Percentiles rank a stretch among this genome's conserved stretches.
Evolutionary conservation across 2,329 filamentous ascomycete genomes (phyloP).

Genomic region (Esteya vermicola): DNA sequence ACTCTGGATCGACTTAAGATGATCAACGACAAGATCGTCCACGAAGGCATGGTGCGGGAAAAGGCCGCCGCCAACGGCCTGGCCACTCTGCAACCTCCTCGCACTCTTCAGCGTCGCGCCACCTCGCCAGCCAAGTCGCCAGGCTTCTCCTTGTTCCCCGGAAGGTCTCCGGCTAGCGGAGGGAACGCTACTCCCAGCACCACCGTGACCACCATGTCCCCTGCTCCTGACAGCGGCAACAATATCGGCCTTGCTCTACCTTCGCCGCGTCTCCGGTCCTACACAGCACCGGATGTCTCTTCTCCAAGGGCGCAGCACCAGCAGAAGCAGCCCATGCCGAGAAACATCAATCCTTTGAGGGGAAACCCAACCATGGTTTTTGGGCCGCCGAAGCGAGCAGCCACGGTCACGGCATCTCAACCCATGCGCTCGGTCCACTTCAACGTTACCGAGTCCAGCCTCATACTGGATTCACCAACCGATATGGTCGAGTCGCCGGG

Average conservation of each 20-base stretch:
- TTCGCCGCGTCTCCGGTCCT: conserved; percentile 32
- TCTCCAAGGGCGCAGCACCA: conserved; percentile 16
- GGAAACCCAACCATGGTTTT: conserved; percentile 8
- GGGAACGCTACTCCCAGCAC: not conserved
- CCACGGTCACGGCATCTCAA: not conserved
- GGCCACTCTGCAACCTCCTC: not conserved
- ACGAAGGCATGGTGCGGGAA: conserved; percentile 17
- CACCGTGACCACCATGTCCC: no score
- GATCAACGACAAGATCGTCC: conserved; percentile 28
- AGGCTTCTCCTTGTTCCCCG: conserved; percentile 29
- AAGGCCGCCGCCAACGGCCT: not conserved
- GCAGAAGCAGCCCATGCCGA: conserved; percentile 24
- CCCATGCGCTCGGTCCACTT: conserved; percentile 14
- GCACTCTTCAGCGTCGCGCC: conserved; percentile 22
- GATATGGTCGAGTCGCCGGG: conserved; percentile 10
- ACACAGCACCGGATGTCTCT: conserved; percentile 32
- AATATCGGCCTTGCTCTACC: conserved; percentile 9
- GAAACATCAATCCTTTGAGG: conserved; percentile 7
- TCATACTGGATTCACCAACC: conserved; percentile 27
- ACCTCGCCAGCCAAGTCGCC: conserved; percentile 36
- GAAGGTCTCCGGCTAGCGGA: conserved; percentile 13
- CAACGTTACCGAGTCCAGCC: conserved; percentile 19
- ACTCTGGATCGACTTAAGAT: conserved; percentile 43
- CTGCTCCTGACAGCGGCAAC: not conserved
- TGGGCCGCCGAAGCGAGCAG: not conserved